Conservation (phyloP, 306 rosid genomes). For the Sechiopsis laciniata region DNA sequence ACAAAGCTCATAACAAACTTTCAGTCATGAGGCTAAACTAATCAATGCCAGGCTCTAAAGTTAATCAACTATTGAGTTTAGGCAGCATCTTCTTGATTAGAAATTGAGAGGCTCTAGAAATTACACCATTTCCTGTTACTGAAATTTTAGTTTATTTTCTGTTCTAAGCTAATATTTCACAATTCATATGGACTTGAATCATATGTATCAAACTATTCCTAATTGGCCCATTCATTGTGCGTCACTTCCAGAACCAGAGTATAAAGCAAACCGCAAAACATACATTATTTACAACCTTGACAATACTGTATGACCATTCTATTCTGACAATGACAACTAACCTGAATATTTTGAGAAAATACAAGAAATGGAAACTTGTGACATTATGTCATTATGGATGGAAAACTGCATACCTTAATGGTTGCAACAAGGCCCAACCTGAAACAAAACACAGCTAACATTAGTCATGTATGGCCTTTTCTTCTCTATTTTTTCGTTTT, state of each 20-base stretch:
- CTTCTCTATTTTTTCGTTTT: not conserved
- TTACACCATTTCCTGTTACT: not conserved
- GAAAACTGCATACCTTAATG: constrained; percentile 61
- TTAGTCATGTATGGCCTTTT: constrained; percentile 27
- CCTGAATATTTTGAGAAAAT: constrained; percentile 12
- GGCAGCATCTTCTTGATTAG: not conserved
- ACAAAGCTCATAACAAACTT: not conserved
- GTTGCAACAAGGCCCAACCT: constrained; percentile 98
- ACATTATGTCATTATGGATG: constrained; percentile 19
- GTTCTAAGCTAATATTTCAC: not conserved
- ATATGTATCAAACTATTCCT: not conserved
- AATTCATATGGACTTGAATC: not conserved
- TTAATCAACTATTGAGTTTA: not conserved
- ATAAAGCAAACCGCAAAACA: not conserved
- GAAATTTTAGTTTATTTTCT: not conserved
- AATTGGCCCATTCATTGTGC: not conserved
- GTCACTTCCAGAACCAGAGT: not conserved
- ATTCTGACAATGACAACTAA: constrained; percentile 11
- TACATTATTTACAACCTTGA: not conserved
- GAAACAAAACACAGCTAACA: constrained; percentile 35
- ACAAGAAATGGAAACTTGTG: constrained; percentile 15
- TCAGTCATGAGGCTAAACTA: not conserved
- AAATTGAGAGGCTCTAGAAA: not conserved
- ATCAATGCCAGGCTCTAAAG: not conserved
- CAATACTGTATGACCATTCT: constrained; percentile 2